Evolutionary conservation across 2,329 filamentous ascomycete species (phyloP), one percentile per base, ranked within the genome.

Genomic region (Didymella lethalis): DNA sequence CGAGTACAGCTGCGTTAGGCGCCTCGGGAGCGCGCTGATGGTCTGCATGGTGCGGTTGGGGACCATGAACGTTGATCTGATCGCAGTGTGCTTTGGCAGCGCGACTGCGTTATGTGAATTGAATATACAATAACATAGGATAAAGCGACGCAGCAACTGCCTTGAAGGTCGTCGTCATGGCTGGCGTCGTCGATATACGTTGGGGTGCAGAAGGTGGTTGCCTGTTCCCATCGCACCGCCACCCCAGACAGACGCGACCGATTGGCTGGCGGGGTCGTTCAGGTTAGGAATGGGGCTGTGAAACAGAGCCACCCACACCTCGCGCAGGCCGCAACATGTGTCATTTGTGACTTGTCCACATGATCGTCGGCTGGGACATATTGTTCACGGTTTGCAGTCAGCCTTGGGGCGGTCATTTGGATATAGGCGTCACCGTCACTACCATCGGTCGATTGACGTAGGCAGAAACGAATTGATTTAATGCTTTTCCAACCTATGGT

Each of bases 1-100:
- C 26, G 90, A 90, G 75, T 93, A 93, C 57, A 93, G 85, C 69
- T 90, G 72, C 7, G 75, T 75, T 29, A 76, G 59, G 54, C 86
- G 84, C 44, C 74, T 73, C 18, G 72, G 72, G 14, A 76, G 68
- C 60, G 71, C 68, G 64, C 70, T 73, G 55, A 77, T 70, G 26
- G 75, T 73, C 63, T 76, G 73, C 75, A 77, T 77, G 54, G 34
- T 31, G 4, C 38, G 25, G 23, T 48, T 68, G 48, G 40, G 51
- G 43, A 58, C 49, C 55, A 59, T 59, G 34, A 32, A 59, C 26
- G 47, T 38, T 12, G 45, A 36, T 32, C 16, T 36, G 46, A 46
- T 54, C 46, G 56, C 56, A 50, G 50, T 41, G 57, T 47, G 65
- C 62, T 43, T 36, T 20, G 29, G 48, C 57, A 60, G 52, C 51